Base-by-base conservation (phyloP, 2,329 filamentous ascomycete species). In the Emergomyces pasteurianus region DNA sequence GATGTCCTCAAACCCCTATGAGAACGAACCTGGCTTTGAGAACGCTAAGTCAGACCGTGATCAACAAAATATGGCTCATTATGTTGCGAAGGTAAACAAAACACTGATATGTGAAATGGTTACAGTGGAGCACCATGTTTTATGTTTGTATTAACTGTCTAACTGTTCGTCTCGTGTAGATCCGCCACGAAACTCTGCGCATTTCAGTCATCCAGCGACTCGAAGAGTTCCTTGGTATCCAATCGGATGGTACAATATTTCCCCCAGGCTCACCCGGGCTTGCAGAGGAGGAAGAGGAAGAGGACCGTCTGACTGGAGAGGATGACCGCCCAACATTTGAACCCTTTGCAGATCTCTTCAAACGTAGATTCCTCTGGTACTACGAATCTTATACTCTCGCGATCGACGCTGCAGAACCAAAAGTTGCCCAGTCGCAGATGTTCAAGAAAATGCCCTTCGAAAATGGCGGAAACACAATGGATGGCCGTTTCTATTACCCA, bases 21-120 rank as follows among this genome's bases (percentile, higher is more conserved):
- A 94, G 71, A 96, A 97, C 68, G 94, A 99, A 72, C 94, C 94
- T 1, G 94, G 94, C 6, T 96, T 90, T 67, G 92, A 97, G 72
- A 82, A 88, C 62, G 83, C 86, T 14, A 87, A 86, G 53, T 80
- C 83, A 9, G 75, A 80, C 0, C 76, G 80, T 3, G 90, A 95
- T 72, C 87, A 89, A 74, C 84, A 86, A 73, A 81, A 86, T 62
- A 89, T 92, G 73, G 81, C 83, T 63, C 80, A 84, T 10, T 96
- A 96, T 69, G 81, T 88, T 14, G 83, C 86, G 57, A 96, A 96
- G 83, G 89, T 89, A 72, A 62, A 4, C 49, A 52, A 18, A 52
- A 28, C 23, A 43, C 59, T 38, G 26, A 54, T 43, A 18, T 10
- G 6, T 10, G 43, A 7, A 43, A n/a, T 18, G 21, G 21, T 18